Conservation (phyloP, 352 stramenopile species). For the Phytophthora rubi region DNA sequence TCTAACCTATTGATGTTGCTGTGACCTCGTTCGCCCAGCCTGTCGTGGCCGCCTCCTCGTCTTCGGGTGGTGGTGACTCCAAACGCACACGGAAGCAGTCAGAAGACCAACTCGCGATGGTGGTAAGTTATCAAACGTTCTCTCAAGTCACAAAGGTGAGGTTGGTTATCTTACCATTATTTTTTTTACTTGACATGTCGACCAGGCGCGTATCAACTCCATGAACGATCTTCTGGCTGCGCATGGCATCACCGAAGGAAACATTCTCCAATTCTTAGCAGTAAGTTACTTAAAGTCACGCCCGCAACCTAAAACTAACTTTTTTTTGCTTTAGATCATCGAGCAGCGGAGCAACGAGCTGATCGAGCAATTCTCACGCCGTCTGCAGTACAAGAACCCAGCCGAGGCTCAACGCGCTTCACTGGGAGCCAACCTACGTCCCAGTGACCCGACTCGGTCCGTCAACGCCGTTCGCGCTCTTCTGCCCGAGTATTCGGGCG, state of each 20-base stretch:
- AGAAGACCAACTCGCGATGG: constrained; percentile 78
- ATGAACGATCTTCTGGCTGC: constrained; percentile 85
- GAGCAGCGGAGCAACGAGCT: constrained; percentile 83
- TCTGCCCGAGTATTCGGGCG: constrained; percentile 46
- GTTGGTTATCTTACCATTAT: background rate
- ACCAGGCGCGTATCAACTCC: constrained; percentile 82
- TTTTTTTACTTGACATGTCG: background rate
- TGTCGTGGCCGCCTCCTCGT: constrained; percentile 31
- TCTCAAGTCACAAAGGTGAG: background rate
- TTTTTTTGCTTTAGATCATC: constrained; percentile 58
- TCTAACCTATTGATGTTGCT: background rate
- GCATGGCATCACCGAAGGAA: constrained; percentile 82
- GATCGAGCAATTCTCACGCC: constrained; percentile 77
- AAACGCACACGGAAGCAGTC: constrained; percentile 70
- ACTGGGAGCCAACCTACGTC: constrained; percentile 66
- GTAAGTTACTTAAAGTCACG: constrained; percentile 30
- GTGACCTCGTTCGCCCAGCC: constrained; percentile 13
- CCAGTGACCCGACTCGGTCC: constrained; percentile 70
- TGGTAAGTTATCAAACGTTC: constrained; percentile 41
- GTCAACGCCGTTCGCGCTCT: constrained; percentile 53
- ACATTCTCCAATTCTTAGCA: constrained; percentile 83
- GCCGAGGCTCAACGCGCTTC: constrained; percentile 56
- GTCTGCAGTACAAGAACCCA: constrained; percentile 75
- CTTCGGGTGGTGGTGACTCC: constrained; percentile 29
- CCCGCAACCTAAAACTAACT: background rate